A percentile compares a stretch with the other conserved stretches of the same genome.
Conservation (phyloP, 2,329 filamentous ascomycete species). For the Pseudogymnoascus verrucosus region DNA sequence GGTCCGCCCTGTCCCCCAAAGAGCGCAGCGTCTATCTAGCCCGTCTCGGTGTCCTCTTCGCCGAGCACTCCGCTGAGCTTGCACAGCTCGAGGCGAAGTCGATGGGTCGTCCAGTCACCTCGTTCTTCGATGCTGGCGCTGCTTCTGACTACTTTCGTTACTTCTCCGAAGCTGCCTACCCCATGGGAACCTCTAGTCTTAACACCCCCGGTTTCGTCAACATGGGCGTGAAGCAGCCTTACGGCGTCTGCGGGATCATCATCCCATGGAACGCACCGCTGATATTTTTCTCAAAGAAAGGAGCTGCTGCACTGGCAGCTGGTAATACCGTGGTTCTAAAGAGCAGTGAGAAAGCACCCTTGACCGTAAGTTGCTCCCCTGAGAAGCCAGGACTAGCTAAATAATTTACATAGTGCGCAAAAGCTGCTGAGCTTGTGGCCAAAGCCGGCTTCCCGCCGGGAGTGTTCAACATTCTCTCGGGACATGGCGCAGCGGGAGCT, state of each 20-base stretch:
- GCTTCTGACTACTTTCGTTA: background rate
- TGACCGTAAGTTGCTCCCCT: constrained; percentile 40
- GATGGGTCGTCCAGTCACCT: constrained; percentile 20
- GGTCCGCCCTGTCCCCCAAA: constrained; percentile 36
- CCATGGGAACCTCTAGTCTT: background rate
- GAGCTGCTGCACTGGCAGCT: constrained; percentile 48
- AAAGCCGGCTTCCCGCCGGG: constrained; percentile 37
- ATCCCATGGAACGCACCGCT: constrained; percentile 52
- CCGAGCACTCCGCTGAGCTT: constrained; percentile 35
- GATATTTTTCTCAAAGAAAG: constrained; percentile 42
- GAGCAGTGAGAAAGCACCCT: constrained; percentile 41
- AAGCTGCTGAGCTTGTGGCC: background rate
- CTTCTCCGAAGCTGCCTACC: background rate
- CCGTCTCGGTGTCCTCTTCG: constrained; percentile 12
- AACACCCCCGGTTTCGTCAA: background rate
- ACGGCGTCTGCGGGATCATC: constrained; percentile 40
- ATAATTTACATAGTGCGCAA: constrained; percentile 24
- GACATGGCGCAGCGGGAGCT: constrained; percentile 44
- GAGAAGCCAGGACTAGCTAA: constrained; percentile 43
- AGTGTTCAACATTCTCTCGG: constrained; percentile 45
- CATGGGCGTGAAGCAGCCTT: constrained; percentile 21
- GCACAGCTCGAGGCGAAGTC: constrained; percentile 46
- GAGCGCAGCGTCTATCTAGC: constrained; percentile 38
- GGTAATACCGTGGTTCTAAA: constrained; percentile 43
- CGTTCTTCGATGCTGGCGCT: constrained; percentile 12